Percentiles rank a stretch among this genome's conserved stretches.
Evolutionary conservation across 129 eudicot species (phyloP).

Genomic region (Rutidosis leptorrhynchoides): DNA sequence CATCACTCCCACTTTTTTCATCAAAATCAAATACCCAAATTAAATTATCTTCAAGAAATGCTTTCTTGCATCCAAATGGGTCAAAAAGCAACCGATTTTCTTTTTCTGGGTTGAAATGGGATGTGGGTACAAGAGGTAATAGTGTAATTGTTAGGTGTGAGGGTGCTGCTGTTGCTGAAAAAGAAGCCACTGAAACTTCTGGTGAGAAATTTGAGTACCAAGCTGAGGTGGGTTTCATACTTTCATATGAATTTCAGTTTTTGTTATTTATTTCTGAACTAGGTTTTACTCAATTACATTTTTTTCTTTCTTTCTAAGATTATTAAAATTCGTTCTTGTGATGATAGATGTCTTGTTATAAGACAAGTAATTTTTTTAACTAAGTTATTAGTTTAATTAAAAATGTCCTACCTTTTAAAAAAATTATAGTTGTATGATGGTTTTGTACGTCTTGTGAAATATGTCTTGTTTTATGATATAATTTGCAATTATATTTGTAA

Average conservation of each 20-base stretch:
- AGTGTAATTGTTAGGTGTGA: slow-evolving; percentile 71
- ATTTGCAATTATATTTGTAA: neutral
- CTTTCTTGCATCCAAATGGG: slow-evolving; percentile 49
- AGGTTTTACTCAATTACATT: neutral
- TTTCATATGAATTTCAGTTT: neutral
- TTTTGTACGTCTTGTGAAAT: neutral
- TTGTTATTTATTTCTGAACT: neutral
- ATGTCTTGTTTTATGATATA: neutral
- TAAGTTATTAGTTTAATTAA: neutral
- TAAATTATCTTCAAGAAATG: slow-evolving; percentile 38
- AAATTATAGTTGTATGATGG: neutral
- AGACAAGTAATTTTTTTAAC: neutral
- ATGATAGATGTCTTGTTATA: slow-evolving; percentile 1
- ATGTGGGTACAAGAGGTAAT: slow-evolving; percentile 42
- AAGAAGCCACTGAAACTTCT: slow-evolving; percentile 59
- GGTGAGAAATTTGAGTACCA: slow-evolving; percentile 85
- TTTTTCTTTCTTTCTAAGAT: neutral
- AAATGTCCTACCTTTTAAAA: neutral
- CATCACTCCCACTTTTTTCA: slow-evolving; percentile 48
- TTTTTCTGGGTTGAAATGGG: slow-evolving; percentile 58
- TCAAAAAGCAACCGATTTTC: slow-evolving; percentile 40
- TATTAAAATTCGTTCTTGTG: neutral
- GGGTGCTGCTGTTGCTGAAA: slow-evolving; percentile 80
- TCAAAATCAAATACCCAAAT: slow-evolving; percentile 37
- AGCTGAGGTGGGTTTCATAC: slow-evolving; percentile 78